Conservation (phyloP, 106 monocot species). For the Phalaenopsis aphrodite region DNA sequence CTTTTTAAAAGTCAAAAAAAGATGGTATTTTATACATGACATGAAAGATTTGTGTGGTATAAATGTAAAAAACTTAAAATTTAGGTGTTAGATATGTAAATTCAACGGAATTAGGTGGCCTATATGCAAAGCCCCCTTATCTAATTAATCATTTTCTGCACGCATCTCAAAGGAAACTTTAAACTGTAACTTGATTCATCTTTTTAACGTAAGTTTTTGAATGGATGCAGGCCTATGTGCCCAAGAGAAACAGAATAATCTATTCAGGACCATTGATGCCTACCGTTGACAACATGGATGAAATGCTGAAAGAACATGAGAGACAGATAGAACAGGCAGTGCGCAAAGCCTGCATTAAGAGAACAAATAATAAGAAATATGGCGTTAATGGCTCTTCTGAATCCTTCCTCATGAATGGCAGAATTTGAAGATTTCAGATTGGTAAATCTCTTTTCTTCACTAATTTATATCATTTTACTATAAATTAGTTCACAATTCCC, state of each 20-base stretch:
- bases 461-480: too few relatives aligned
- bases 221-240: neutral
- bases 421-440: neutral
- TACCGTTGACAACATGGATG: neutral
- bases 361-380: neutral
- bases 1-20: too few relatives aligned
- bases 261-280: constrained; percentile 1
- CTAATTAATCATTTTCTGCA: too few relatives aligned
- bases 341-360: neutral
- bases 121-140: too few relatives aligned
- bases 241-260: neutral
- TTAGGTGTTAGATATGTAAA: too few relatives aligned
- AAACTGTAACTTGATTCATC: too few relatives aligned
- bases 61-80: too few relatives aligned
- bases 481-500: too few relatives aligned
- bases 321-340: neutral
- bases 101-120: too few relatives aligned
- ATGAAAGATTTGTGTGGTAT: too few relatives aligned
- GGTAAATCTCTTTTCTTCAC: neutral
- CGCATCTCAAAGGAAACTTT: too few relatives aligned
- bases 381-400: neutral
- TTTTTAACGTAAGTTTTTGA: neutral
- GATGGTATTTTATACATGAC: too few relatives aligned
- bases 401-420: neutral
- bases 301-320: constrained; percentile 1